These are phyloP conservation scores for Dendrocalamus latiflorus DNA, from an alignment of 202 grass and related monocot genomes.

Conservation along the genomic window DNA sequence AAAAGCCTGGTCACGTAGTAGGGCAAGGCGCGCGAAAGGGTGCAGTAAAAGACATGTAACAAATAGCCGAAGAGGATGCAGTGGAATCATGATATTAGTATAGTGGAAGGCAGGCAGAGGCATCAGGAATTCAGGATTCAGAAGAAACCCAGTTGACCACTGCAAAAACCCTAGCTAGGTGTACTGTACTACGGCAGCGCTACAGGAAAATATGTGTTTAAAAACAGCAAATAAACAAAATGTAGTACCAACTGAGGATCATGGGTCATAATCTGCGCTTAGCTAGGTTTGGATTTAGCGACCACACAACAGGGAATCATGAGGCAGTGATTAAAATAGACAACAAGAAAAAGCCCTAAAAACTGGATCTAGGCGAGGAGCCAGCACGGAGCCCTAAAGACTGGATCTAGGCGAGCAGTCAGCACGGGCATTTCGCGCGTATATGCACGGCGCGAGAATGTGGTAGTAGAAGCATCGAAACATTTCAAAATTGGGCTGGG, in stretches of 20 bases:
- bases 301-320: background rate
- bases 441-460: background rate
- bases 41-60: background rate
- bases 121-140: conserved; percentile 8
- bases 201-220: too few species aligned
- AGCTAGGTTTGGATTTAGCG: background rate
- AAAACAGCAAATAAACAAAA: conserved; percentile 14
- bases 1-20: background rate
- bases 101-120: background rate
- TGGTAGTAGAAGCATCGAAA: conserved; percentile 26
- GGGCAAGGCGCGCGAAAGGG: background rate
- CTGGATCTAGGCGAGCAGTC: background rate
- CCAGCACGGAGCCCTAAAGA: background rate
- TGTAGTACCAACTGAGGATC: background rate
- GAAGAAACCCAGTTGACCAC: conserved; percentile 27
- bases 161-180: conserved; percentile 14
- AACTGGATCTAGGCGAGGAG: conserved; percentile 17
- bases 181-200: background rate
- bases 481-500: background rate
- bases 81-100: background rate
- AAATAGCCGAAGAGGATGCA: background rate
- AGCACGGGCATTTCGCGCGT: background rate
- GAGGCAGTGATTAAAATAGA: background rate
- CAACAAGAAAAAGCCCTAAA: conserved; percentile 5
- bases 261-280: background rate